Conservation (phyloP, 2,329 filamentous ascomycete species). For the Dactylonectria macrodidyma region DNA sequence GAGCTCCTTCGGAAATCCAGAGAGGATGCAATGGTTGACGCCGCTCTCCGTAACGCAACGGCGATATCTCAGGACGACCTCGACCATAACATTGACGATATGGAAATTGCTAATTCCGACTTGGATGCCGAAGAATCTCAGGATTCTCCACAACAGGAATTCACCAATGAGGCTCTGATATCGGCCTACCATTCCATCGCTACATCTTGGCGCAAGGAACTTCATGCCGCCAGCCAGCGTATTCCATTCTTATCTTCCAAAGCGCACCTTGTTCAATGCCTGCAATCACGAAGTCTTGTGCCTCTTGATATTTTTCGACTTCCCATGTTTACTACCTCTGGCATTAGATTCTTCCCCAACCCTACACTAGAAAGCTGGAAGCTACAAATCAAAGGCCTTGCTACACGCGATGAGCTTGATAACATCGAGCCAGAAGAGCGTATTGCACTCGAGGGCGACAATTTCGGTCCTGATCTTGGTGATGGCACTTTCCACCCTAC, state of each 20-base stretch:
- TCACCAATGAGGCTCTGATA: not conserved
- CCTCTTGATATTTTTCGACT: not conserved
- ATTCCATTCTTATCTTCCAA: not conserved
- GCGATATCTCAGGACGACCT: not conserved
- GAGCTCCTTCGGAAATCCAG: not conserved
- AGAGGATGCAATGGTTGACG: not conserved
- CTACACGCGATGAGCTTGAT: not conserved
- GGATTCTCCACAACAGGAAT: not conserved
- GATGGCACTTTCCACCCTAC: no score
- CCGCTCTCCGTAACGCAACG: not conserved
- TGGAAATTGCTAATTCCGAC: not conserved
- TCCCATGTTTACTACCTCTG: not conserved
- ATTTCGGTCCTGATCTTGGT: not conserved
- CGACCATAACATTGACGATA: not conserved
- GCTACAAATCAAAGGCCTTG: not conserved
- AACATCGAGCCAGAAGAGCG: not conserved
- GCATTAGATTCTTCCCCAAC: not conserved
- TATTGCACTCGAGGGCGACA: not conserved
- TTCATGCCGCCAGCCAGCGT: not conserved
- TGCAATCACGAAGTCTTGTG: not conserved
- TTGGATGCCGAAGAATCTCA: not conserved
- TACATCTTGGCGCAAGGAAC: not conserved
- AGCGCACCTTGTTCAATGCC: not conserved
- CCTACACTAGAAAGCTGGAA: not conserved
- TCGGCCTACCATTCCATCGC: not conserved